Base-by-base conservation (phyloP, 306 rosid genomes). In the Cicer bijugum region DNA sequence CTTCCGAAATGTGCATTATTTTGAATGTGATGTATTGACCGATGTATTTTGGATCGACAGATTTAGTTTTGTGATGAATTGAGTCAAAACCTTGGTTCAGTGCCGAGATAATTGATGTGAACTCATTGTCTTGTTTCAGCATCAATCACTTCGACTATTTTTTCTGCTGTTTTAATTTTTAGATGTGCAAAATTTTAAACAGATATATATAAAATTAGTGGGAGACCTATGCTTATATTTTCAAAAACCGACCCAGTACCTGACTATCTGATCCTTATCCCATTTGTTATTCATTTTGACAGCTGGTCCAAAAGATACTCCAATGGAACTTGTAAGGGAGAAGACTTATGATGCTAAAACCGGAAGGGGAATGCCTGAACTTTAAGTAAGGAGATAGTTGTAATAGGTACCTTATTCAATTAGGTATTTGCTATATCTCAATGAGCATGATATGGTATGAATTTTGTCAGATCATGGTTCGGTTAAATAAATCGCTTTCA, bases 231-330 rank as follows among this genome's bases (percentile, higher is more conserved):
- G 68, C 8, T 12, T 67, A 58, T 53, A 3, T 39, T 66, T 45
- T 39, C 11, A 28, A 11, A 44, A 59, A 15, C 16, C 11, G 12
- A 44, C 67, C 42, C 58, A 71, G 38, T 40, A 23, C 33, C 33
- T 23, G 33, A 23, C 33, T 23, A 43, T 59, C 33, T 56, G 56
- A 67, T 23, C 7, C 39, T 59, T 35, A 37, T 19, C 12, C 9
- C 14, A 14, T 69, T 63, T 50, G 40, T 16, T 60, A 6, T 62
- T 53, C 20, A 69, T 60, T 75, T 63, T 82, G 78, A 81, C 96
- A 94, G 97, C 80, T 81, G 98, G 98, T 74, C 90, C 96, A 9
- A 89, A 85, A 89, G 98, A 94, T 57, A 94, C 97, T 63, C 86
- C 90, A 0, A 77, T 91, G 85, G 90, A 94, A 42, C 48, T 82